Evolutionary conservation across 768 basidiomycete species (phyloP).

Genomic region (Boletus huronensis): DNA sequence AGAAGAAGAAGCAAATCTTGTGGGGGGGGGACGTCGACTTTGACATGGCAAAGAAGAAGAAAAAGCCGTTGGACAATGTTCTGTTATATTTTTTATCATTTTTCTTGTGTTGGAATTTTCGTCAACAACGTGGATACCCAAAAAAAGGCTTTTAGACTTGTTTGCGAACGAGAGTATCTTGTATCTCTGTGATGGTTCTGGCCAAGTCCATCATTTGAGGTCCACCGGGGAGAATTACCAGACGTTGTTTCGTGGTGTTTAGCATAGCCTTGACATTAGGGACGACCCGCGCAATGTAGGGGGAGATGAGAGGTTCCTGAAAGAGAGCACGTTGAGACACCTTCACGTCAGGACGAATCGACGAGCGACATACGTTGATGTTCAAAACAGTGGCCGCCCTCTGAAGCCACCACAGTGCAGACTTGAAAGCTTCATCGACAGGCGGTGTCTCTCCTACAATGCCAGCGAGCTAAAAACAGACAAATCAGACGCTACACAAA

Average conservation of each 20-base stretch:
- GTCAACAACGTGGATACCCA: neutral
- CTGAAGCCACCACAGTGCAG: constrained; percentile 84
- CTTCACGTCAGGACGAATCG: neutral
- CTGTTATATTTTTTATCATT: neutral
- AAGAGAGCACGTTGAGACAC: neutral
- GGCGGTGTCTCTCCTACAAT: constrained; percentile 74
- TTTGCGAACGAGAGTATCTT: constrained; percentile 61
- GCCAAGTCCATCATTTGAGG: constrained; percentile 64
- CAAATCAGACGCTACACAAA: neutral
- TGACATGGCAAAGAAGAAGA: neutral
- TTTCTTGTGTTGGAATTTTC: neutral
- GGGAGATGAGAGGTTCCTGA: constrained; percentile 76
- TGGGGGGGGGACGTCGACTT: neutral
- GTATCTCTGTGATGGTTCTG: constrained; percentile 69
- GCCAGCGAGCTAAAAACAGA: constrained; percentile 56
- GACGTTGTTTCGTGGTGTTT: constrained; percentile 75
- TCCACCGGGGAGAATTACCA: constrained; percentile 72
- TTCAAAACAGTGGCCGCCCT: constrained; percentile 67
- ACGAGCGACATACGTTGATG: constrained; percentile 51
- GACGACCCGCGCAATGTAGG: constrained; percentile 77
- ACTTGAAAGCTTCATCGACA: constrained; percentile 77
- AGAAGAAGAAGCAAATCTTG: neutral
- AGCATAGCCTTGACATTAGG: constrained; percentile 75
- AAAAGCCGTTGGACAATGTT: neutral
- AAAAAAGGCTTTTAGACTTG: constrained; percentile 14